phyloP scores from a whole-genome alignment of 176 grass and related monocot species.

The Saccharum spontaneum region DNA sequence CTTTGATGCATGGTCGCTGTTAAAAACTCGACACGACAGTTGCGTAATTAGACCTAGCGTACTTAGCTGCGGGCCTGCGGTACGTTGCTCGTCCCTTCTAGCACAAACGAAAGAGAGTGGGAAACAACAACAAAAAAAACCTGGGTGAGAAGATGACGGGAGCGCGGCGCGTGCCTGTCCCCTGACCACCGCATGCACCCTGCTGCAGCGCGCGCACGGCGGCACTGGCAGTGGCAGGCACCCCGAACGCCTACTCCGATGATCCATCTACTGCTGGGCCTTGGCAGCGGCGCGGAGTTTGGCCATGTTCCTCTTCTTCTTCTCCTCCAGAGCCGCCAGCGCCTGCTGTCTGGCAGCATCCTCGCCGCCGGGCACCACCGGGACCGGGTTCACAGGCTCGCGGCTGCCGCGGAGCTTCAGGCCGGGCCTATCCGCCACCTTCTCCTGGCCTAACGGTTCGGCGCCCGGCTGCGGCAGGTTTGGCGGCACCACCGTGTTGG shows the following conservation, averaged over 20 bases:
- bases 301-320: background rate
- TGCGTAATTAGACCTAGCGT: constrained; percentile 23
- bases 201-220: no score
- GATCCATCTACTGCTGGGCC: background rate
- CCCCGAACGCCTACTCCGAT: background rate
- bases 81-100: constrained; percentile 42
- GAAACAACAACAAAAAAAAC: background rate
- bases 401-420: background rate
- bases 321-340: background rate
- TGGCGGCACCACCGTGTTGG: no score
- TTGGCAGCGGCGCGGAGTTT: background rate
- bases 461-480: no score
- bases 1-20: constrained; percentile 32
- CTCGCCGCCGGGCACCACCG: background rate
- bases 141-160: background rate
- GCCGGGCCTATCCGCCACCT: background rate
- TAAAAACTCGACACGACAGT: constrained; percentile 29
- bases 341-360: background rate
- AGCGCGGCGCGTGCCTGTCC: background rate
- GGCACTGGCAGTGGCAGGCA: background rate
- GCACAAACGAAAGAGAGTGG: background rate
- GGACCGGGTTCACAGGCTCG: background rate
- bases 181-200: no score
- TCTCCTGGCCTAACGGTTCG: background rate
- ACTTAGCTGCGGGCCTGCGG: constrained; percentile 2